A percentile compares a stretch with the other conserved stretches of the same genome.
Evolutionary conservation across 2,329 filamentous ascomycete genomes (phyloP).

Genomic region (Paraconiothyrium sp.): DNA sequence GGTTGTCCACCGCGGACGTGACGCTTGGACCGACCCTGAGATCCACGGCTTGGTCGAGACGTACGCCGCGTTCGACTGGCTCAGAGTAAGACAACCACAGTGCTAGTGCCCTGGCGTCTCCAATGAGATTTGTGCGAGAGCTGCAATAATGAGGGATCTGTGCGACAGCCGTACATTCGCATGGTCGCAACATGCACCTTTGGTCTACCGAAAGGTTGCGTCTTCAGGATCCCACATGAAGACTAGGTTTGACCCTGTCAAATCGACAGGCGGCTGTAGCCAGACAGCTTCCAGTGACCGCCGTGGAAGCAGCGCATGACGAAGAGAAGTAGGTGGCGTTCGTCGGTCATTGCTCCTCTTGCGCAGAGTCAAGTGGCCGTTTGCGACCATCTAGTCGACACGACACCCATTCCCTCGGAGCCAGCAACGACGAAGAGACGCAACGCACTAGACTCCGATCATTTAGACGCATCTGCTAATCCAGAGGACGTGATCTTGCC

Average conservation of each 20-base stretch:
- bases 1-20: conserved; percentile 32
- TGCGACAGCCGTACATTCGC: conserved; percentile 30
- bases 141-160: conserved; percentile 33
- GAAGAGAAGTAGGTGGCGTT: conserved; percentile 37
- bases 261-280: conserved; percentile 27
- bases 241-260: conserved; percentile 33
- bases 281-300: conserved; percentile 13
- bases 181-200: conserved; percentile 33
- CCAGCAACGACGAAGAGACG: conserved; percentile 34
- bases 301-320: conserved; percentile 24
- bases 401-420: conserved; percentile 36
- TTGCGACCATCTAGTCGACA: conserved; percentile 41
- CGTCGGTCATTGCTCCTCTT: conserved; percentile 31
- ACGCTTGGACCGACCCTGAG: conserved; percentile 28
- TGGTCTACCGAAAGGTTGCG: conserved; percentile 31
- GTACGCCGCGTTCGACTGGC: conserved; percentile 26
- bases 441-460: conserved; percentile 32
- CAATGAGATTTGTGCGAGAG: conserved; percentile 39
- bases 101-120: conserved; percentile 21
- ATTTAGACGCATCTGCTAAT: conserved; percentile 30
- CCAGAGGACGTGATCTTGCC: conserved; percentile 31
- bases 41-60: conserved; percentile 20
- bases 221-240: conserved; percentile 39
- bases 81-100: conserved; percentile 27
- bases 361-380: conserved; percentile 39